Conservation (phyloP, 805 yeast species). For the Lipomyces spencermartinsiae region DNA sequence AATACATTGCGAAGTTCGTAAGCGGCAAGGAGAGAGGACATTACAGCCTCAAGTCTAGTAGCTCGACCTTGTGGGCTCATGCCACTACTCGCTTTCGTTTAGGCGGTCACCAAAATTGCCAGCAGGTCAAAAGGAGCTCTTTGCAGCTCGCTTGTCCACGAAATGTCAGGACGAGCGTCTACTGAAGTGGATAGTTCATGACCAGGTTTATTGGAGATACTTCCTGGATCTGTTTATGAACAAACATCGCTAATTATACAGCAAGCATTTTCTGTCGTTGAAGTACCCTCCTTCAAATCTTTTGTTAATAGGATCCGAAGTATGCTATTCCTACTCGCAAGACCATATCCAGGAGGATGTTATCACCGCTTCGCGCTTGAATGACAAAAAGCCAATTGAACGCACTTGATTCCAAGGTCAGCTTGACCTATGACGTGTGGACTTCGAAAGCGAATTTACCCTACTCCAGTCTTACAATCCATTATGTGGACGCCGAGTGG, state of each 20-base stretch:
- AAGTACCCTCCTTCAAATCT: slow-evolving; percentile 2
- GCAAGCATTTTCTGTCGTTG: slow-evolving; percentile 7
- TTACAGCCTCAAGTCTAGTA: neutral
- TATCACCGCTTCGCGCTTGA: slow-evolving; percentile 1
- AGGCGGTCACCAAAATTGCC: slow-evolving; percentile 1
- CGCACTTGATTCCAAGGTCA: slow-evolving; percentile 4
- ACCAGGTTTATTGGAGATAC: slow-evolving; percentile 5
- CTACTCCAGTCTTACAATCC: neutral
- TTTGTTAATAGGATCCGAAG: slow-evolving; percentile 5
- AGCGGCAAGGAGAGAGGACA: neutral
- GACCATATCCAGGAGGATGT: slow-evolving; percentile 8
- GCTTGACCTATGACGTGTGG: slow-evolving; percentile 4
- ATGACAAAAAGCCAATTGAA: neutral
- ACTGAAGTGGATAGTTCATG: slow-evolving; percentile 7
- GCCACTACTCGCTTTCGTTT: slow-evolving; percentile 8
- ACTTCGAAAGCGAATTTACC: slow-evolving; percentile 7
- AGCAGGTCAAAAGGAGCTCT: slow-evolving; percentile 2
- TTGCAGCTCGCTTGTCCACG: neutral
- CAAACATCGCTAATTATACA: slow-evolving; percentile 3
- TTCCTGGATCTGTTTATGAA: slow-evolving; percentile 1
- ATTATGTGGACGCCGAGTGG: neutral
- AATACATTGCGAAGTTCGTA: neutral
- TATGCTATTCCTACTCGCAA: slow-evolving; percentile 2
- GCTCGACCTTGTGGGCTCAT: slow-evolving; percentile 3
- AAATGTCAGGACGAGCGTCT: slow-evolving; percentile 6